A percentile compares a stretch with the other conserved stretches of the same genome.
Conservation (phyloP, 2,329 filamentous ascomycete species). For the Neofusicoccum parvum region DNA sequence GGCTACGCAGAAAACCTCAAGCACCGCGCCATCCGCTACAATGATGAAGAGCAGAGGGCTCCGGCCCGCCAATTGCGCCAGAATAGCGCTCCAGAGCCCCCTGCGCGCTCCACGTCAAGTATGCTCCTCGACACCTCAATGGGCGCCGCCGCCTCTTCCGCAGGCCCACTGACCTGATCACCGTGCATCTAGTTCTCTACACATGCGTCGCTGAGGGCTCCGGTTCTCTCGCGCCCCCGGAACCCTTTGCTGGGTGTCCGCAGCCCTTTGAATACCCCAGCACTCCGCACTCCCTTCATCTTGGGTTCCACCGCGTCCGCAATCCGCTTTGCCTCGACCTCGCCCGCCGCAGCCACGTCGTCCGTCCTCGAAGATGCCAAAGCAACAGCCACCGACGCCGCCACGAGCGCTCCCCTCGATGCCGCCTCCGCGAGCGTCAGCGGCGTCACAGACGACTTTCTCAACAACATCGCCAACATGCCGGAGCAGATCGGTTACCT, state of each 20-base stretch:
- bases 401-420: conserved; percentile 10
- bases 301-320: conserved; percentile 8
- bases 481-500: conserved; percentile 82
- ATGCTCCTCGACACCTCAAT: not conserved
- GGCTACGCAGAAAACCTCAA: conserved; percentile 1
- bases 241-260: conserved; percentile 8
- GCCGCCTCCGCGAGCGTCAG: not conserved
- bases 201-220: not conserved
- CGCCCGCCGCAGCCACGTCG: conserved; percentile 21
- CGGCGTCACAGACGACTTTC: conserved; percentile 14
- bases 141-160: not conserved
- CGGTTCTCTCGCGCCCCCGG: not conserved
- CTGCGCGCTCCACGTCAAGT: conserved; percentile 17
- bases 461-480: conserved; percentile 54
- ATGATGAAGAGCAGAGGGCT: conserved; percentile 55
- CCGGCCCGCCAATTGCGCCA: conserved; percentile 33
- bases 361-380: conserved; percentile 23
- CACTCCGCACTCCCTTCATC: not conserved
- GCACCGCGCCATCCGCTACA: conserved; percentile 32
- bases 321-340: conserved; percentile 17
- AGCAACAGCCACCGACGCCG: conserved; percentile 12
- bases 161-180: not conserved
- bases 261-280: not conserved
- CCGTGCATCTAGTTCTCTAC: conserved; percentile 16
- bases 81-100: not conserved